Percentiles rank a stretch among this genome's conserved stretches.
These are phyloP conservation scores for Russula sp. DNA, from an alignment of 768 basidiomycete genomes.

Conservation along the genomic window DNA sequence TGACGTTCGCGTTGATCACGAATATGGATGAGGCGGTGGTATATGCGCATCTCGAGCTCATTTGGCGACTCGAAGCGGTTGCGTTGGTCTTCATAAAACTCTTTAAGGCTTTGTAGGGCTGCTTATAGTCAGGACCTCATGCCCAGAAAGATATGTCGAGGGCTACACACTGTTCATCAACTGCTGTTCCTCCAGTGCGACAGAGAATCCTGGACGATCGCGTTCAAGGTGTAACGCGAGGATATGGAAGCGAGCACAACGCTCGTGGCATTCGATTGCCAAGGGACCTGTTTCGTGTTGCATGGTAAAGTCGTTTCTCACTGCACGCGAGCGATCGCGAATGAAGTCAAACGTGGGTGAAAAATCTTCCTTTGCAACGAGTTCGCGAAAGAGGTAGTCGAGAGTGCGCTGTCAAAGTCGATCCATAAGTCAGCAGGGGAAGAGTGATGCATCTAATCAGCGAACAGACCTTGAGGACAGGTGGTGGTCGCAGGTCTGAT, in stretches of 20 bases:
- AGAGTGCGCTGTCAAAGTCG: constrained; percentile 57
- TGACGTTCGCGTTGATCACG: constrained; percentile 75
- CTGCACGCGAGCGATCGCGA: constrained; percentile 84
- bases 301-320: constrained; percentile 92
- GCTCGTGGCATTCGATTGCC: constrained; percentile 87
- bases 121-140: background rate
- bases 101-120: constrained; percentile 90
- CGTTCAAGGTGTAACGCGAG: constrained; percentile 66
- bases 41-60: constrained; percentile 94
- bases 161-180: constrained; percentile 76
- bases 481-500: constrained; percentile 86
- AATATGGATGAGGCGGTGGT: constrained; percentile 88
- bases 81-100: constrained; percentile 84
- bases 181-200: constrained; percentile 79
- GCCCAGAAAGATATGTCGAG: constrained; percentile 8
- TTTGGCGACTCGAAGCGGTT: constrained; percentile 63
- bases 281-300: constrained; percentile 72
- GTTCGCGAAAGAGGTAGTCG: constrained; percentile 86
- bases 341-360: constrained; percentile 74
- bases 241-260: constrained; percentile 92
- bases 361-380: constrained; percentile 67
- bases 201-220: constrained; percentile 50
- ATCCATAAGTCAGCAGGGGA: background rate
- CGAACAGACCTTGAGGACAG: constrained; percentile 59
- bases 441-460: constrained; percentile 1